Percentiles rank a stretch among this genome's conserved stretches.
Conservation (phyloP, 2,329 filamentous ascomycete species). For the Elsinoe necatrix region DNA sequence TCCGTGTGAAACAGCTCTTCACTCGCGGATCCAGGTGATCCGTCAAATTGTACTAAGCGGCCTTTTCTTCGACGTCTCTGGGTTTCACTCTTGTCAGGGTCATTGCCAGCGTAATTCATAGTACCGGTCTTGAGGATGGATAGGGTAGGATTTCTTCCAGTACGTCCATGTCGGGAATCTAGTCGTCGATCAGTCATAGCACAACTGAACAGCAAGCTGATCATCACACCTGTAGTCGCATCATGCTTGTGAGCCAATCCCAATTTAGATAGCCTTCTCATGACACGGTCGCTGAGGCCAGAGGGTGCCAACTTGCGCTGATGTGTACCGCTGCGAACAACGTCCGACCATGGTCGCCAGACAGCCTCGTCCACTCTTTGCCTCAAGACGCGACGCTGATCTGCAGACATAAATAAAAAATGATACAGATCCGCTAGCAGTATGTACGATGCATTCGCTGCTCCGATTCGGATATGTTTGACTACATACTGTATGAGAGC, state of each 20-base stretch:
- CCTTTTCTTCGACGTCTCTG: background rate
- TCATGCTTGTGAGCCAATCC: background rate
- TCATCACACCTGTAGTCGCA: background rate
- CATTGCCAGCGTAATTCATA: background rate
- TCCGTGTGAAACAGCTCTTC: conserved; percentile 3
- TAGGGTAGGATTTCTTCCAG: background rate
- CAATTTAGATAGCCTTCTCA: background rate
- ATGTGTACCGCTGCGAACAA: background rate
- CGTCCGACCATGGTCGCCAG: background rate
- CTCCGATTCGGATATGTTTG: background rate
- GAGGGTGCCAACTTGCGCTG: background rate
- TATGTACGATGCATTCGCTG: background rate
- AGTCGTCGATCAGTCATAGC: background rate
- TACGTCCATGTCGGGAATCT: background rate
- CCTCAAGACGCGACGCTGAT: background rate
- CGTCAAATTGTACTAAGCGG: conserved; percentile 6
- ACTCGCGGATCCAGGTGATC: conserved; percentile 2
- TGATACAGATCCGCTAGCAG: background rate
- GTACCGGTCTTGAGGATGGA: background rate
- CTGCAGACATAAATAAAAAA: background rate
- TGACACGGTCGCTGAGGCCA: background rate
- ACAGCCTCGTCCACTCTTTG: background rate
- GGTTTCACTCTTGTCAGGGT: background rate
- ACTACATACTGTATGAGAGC: background rate
- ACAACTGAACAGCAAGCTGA: background rate